Evolutionary conservation across 2,329 filamentous ascomycete genomes (phyloP), one percentile per base, ranked within the genome.

Genomic region (Keithomyces neogunnii): DNA sequence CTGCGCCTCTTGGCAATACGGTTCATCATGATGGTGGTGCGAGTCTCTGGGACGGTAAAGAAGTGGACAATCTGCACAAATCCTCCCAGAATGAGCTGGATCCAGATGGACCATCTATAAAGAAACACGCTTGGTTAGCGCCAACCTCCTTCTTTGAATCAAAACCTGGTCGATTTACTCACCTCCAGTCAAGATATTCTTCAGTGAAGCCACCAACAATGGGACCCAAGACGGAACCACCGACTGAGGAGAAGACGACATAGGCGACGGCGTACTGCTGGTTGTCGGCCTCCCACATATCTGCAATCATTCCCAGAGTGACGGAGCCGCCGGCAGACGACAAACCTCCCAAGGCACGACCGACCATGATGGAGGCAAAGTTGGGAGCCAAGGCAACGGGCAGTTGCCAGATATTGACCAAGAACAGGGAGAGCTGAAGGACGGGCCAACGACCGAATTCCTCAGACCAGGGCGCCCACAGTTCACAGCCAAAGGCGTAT

Each of bases 391-490:
- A 68, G 1, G 79, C 86, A 32, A 89, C 85, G 4, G 84, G 85
- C 0, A 90, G 66, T 57, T 88, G 85, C 74, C 79, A 93, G 51
- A 92, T 67, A 60, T 93, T 93, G 66, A 91, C 86, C 9, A 93
- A 71, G 56, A 86, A 77, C 50, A 93, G 69, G 38, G 82, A 87
- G 29, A 77, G 69, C 73, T 92, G 88, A 28, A 92, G 74, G 51
- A 93, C 78, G 2, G 84, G 84, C 72, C 83, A 86, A 47, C 89
- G 81, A 26, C 89, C 89, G 47, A 92, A 74, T 61, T 93, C 89
- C 65, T 95, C 89, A 45, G 82, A 87, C 86, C 88, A 93, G 0
- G 89, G 89, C 0, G 89, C 89, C 89, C 89, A 93, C 0, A 92
- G 76, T 66, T 93, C 89, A 65, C 89, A 93, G 36, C 89, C 89